Base-by-base conservation (phyloP, 2,329 filamentous ascomycete species). In the Blumeria graminis region DNA sequence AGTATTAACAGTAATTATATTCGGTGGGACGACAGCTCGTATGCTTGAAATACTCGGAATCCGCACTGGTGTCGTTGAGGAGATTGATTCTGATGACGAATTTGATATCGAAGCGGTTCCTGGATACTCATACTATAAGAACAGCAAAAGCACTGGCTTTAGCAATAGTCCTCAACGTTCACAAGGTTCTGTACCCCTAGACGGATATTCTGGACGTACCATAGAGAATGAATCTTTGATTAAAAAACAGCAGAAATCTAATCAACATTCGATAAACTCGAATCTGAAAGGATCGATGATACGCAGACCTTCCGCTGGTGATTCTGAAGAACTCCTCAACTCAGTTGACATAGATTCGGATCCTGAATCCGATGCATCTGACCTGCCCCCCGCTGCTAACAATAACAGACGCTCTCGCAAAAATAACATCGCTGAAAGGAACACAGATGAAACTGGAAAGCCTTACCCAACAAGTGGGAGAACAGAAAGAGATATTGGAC, bases 1-100 rank as follows among this genome's bases (percentile, higher is more conserved):
- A 5, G 90, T 98, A 63, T 73, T 98, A 59, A 96, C 92, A 0
- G 92, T 98, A 63, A 98, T 98, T 69, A 96, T 98, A 60, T 98
- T 98, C 64, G 92, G 92, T 56, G 92, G 92, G 55, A 98, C 92
- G 6, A 98, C 92, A 0, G 89, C 90, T 11, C 83, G 90, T 57
- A 98, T 98, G 92, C 74, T 98, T 16, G 92, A 98, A 68, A 98
- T 98, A 56, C 72, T 96, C 14, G 85, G 88, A n/a, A 98, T 98
- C 59, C 80, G 87, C 57, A 98, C 90, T 0, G 92, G 92, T 0
- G 90, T 98, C 0, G 86, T 95, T 0, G 92, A 98, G 64, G 92
- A 98, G 67, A 85, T 94, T 48, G 92, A 98, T 67, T 94, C 87
- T 48, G 92, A 98, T 66, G 92, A 98, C 66, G 92, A 98, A 68